These are phyloP conservation scores for Neophaeococcomyces mojaviensis DNA, from an alignment of 2,329 filamentous ascomycete genomes.

Conservation along the genomic window DNA sequence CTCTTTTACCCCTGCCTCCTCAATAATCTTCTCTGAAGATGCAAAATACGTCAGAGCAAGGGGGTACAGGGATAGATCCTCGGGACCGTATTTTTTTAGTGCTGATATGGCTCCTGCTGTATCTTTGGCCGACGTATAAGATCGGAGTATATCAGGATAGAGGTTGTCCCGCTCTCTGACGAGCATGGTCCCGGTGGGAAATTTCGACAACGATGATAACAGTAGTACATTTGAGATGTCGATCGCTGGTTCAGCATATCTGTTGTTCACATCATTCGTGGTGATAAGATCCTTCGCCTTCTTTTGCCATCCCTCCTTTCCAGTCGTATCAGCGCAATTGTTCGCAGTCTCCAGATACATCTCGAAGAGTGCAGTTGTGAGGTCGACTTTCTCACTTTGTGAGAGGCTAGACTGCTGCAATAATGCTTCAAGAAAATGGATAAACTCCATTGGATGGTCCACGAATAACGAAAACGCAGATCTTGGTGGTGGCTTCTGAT, in stretches of 20 bases:
- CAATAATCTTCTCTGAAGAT: slow-evolving; percentile 69
- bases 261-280: slow-evolving; percentile 60
- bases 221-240: slow-evolving; percentile 92
- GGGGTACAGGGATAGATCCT: slow-evolving; percentile 86
- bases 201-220: slow-evolving; percentile 83
- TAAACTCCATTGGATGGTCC: slow-evolving; percentile 85
- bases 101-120: slow-evolving; percentile 85
- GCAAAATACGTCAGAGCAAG: slow-evolving; percentile 91
- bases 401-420: slow-evolving; percentile 64
- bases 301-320: slow-evolving; percentile 71
- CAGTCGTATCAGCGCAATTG: slow-evolving; percentile 56
- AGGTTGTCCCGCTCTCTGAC: slow-evolving; percentile 91
- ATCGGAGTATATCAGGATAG: slow-evolving; percentile 91
- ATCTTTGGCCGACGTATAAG: slow-evolving; percentile 86
- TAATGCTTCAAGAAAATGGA: slow-evolving; percentile 84
- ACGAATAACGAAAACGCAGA: slow-evolving; percentile 95
- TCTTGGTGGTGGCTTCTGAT: slow-evolving; percentile 72
- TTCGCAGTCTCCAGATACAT: slow-evolving; percentile 93
- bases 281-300: slow-evolving; percentile 80
- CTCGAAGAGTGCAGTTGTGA: slow-evolving; percentile 93
- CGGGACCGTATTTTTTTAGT: slow-evolving; percentile 79
- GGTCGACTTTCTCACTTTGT: slow-evolving; percentile 68
- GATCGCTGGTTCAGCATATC: slow-evolving; percentile 50
- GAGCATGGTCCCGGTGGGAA: slow-evolving; percentile 80
- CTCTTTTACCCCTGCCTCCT: slow-evolving; percentile 67